A percentile compares a stretch with the other conserved stretches of the same genome.
phyloP scores from a whole-genome alignment of 2,329 filamentous ascomycete genomes.

The Colletotrichum plurivorum region DNA sequence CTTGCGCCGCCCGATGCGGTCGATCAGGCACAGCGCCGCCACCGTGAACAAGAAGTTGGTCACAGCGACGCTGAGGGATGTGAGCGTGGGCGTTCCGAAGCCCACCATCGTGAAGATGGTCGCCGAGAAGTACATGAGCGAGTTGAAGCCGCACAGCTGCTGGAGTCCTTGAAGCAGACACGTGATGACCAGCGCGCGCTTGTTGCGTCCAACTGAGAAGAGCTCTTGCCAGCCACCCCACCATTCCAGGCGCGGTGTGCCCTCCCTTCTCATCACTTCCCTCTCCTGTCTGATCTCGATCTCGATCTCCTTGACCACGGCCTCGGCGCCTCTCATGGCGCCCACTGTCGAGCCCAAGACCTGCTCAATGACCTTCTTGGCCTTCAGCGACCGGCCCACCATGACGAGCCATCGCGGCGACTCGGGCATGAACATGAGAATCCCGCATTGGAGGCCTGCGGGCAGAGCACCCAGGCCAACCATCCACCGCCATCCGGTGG shows the following conservation, averaged over 20 bases:
- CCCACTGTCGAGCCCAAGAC: slow-evolving; percentile 70
- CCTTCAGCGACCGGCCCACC: slow-evolving; percentile 72
- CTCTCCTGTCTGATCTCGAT: slow-evolving; percentile 80
- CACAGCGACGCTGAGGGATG: slow-evolving; percentile 83
- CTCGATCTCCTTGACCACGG: slow-evolving; percentile 78
- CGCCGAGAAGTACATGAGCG: slow-evolving; percentile 91
- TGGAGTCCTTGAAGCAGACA: slow-evolving; percentile 90
- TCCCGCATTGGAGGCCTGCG: slow-evolving; percentile 76
- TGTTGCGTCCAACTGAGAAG: slow-evolving; percentile 72
- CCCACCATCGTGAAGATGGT: slow-evolving; percentile 85
- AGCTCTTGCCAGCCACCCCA: slow-evolving; percentile 67
- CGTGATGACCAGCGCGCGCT: slow-evolving; percentile 85
- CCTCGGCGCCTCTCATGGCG: slow-evolving; percentile 65
- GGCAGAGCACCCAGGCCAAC: slow-evolving; percentile 88
- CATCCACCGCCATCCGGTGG: slow-evolving; percentile 89
- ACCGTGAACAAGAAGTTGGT: slow-evolving; percentile 88
- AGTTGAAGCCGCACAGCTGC: slow-evolving; percentile 92
- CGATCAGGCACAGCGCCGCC: slow-evolving; percentile 82
- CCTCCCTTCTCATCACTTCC: slow-evolving; percentile 65
- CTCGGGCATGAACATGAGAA: slow-evolving; percentile 85
- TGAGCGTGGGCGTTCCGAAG: slow-evolving; percentile 84
- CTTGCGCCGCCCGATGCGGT: slow-evolving; percentile 82
- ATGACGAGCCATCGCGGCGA: slow-evolving; percentile 90
- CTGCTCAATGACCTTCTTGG: slow-evolving; percentile 74
- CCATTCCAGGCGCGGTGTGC: slow-evolving; percentile 52